These are phyloP conservation scores for Trichoderma harzianum DNA, from an alignment of 2,329 filamentous ascomycete species.

Conservation along the genomic window DNA sequence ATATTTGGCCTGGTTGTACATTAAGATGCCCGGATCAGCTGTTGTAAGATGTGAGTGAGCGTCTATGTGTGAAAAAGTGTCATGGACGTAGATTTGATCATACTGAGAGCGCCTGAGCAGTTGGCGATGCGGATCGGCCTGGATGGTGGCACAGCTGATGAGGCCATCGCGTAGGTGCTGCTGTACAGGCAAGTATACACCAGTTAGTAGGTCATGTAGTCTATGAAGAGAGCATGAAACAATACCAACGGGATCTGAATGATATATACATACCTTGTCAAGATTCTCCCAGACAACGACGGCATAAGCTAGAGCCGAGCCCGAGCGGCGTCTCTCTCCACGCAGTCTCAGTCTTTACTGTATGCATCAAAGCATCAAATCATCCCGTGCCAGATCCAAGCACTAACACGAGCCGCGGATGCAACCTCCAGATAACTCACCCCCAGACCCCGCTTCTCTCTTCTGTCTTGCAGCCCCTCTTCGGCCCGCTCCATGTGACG, in stretches of 20 bases:
- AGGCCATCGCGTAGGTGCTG: not conserved
- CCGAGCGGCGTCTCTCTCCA: not conserved
- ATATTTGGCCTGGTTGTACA: conserved; percentile 30
- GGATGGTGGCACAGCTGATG: not conserved
- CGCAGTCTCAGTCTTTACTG: not conserved
- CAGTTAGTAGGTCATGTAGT: not conserved
- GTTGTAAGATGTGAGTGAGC: not conserved
- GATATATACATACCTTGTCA: not conserved
- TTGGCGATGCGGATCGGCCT: conserved; percentile 27
- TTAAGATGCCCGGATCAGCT: conserved; percentile 26
- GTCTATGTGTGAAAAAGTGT: not conserved
- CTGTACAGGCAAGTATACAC: not conserved
- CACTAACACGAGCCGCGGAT: conserved; percentile 3
- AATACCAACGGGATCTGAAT: too few species aligned
- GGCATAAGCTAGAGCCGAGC: not conserved
- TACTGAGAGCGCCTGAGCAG: conserved; percentile 27
- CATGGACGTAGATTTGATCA: not conserved
- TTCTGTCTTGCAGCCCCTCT: not conserved
- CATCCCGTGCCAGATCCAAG: not conserved
- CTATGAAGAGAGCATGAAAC: not conserved
- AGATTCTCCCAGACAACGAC: not conserved
- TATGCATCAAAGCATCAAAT: not conserved
- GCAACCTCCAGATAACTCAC: not conserved
- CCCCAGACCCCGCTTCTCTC: not conserved
- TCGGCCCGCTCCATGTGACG: not conserved